phyloP scores from a whole-genome alignment of 768 basidiomycete genomes.

The Trametes cubensis region DNA sequence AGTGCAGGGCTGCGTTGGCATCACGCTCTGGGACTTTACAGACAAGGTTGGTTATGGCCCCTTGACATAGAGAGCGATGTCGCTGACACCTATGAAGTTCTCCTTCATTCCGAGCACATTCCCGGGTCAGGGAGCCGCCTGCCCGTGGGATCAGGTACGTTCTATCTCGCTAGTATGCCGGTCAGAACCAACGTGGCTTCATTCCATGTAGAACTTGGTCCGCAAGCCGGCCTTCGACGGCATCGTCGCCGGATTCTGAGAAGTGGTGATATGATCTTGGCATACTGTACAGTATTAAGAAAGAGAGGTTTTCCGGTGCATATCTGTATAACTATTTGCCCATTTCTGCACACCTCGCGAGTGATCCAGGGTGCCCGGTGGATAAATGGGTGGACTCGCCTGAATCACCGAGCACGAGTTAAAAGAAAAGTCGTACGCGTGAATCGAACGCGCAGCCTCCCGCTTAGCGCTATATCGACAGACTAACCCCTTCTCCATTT shows the following conservation, averaged over 20 bases:
- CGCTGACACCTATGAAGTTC: slow-evolving; percentile 23
- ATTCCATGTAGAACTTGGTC: slow-evolving; percentile 26
- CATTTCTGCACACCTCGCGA: too few relatives aligned
- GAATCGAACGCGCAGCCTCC: too few relatives aligned
- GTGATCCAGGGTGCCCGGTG: too few relatives aligned
- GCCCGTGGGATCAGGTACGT: slow-evolving; percentile 35
- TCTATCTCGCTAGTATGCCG: background rate
- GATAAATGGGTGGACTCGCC: too few relatives aligned
- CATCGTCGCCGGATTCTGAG: slow-evolving; percentile 29
- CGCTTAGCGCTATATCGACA: too few relatives aligned
- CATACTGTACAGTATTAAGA: too few relatives aligned
- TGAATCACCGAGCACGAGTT: too few relatives aligned
- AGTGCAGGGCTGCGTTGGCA: slow-evolving; percentile 38
- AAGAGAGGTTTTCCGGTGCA: background rate
- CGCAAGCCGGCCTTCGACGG: slow-evolving; percentile 34
- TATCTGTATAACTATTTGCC: background rate
- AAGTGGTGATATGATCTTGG: background rate
- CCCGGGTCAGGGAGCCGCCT: slow-evolving; percentile 39
- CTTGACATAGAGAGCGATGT: background rate
- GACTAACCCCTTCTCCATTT: too few relatives aligned
- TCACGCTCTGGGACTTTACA: slow-evolving; percentile 47
- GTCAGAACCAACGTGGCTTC: background rate
- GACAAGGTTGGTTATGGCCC: slow-evolving; percentile 33
- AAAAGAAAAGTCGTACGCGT: too few relatives aligned
- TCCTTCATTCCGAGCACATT: slow-evolving; percentile 39